Evolutionary conservation across 352 stramenopile species (phyloP).

Genomic region (Phytophthora crassamura): DNA sequence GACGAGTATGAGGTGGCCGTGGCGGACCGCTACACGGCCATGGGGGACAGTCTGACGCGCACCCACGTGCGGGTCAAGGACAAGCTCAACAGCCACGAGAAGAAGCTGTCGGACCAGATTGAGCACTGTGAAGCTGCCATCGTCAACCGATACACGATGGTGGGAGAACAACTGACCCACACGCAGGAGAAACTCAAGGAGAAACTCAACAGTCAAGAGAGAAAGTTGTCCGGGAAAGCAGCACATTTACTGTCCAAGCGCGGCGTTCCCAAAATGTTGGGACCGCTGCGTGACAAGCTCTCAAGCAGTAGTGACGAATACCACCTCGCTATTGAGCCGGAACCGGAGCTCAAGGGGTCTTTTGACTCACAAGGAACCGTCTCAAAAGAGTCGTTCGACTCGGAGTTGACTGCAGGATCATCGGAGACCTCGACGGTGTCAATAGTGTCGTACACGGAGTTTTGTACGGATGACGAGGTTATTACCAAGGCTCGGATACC

Average conservation of each 20-base stretch:
- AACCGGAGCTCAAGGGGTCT: neutral
- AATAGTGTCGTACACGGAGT: constrained; percentile 10
- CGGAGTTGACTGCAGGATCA: constrained; percentile 3
- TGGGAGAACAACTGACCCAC: constrained; percentile 11
- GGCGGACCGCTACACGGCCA: constrained; percentile 20
- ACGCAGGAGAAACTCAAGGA: constrained; percentile 21
- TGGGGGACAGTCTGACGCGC: constrained; percentile 18
- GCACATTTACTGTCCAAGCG: constrained; percentile 17
- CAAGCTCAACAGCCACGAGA: constrained; percentile 18
- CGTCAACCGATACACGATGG: neutral
- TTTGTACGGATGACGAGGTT: constrained; percentile 27
- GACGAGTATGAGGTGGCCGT: constrained; percentile 26
- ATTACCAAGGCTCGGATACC: constrained; percentile 66
- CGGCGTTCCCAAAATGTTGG: constrained; percentile 23
- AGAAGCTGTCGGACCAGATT: constrained; percentile 19
- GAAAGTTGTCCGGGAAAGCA: constrained; percentile 22
- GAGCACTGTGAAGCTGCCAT: constrained; percentile 26
- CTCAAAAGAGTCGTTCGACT: neutral
- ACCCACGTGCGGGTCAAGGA: constrained; percentile 18
- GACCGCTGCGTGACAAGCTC: constrained; percentile 15
- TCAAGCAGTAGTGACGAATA: constrained; percentile 1
- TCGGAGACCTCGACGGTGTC: constrained; percentile 21
- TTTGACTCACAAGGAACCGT: neutral
- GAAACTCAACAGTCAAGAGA: constrained; percentile 22
- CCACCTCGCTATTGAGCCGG: constrained; percentile 1